A percentile compares a stretch with the other conserved stretches of the same genome.
These are phyloP conservation scores for Alectoria sarmentosa DNA, from an alignment of 495 filamentous ascomycete genomes.

Conservation along the genomic window DNA sequence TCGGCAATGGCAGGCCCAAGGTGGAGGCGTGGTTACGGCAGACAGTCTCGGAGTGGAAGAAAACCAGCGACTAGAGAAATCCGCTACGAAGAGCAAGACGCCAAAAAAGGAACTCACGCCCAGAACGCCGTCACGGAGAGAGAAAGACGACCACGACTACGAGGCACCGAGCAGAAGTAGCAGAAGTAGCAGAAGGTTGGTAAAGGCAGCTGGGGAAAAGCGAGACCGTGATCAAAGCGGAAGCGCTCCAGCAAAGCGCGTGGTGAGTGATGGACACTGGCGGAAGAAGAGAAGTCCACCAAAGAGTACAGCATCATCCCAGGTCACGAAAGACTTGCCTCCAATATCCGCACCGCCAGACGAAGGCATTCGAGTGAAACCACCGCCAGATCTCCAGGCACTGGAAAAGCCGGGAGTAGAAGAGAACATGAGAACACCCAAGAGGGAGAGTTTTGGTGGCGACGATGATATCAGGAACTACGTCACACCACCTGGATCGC, in stretches of 20 bases:
- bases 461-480: conserved; percentile 27
- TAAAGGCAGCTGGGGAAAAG: conserved; percentile 25
- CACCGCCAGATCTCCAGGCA: conserved; percentile 38
- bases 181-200: conserved; percentile 26
- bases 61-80: conserved; percentile 25
- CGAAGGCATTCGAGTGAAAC: conserved; percentile 34
- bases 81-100: conserved; percentile 22
- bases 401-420: conserved; percentile 32
- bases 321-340: conserved; percentile 34
- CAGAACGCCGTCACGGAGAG: conserved; percentile 21
- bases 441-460: conserved; percentile 16
- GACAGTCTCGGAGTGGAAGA: conserved; percentile 37
- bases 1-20: conserved; percentile 68
- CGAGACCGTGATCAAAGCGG: conserved; percentile 36
- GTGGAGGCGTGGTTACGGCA: conserved; percentile 49
- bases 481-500: conserved; percentile 20
- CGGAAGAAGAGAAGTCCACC: conserved; percentile 43
- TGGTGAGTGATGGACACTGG: conserved; percentile 79
- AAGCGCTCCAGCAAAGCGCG: conserved; percentile 64
- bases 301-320: conserved; percentile 28
- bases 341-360: conserved; percentile 46
- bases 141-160: conserved; percentile 23
- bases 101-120: not conserved
- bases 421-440: conserved; percentile 19
- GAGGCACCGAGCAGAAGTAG: conserved; percentile 21